A percentile compares a stretch with the other conserved stretches of the same genome.
phyloP scores from a whole-genome alignment of 768 basidiomycete genomes.

The Neoboletus subvelutipes region DNA sequence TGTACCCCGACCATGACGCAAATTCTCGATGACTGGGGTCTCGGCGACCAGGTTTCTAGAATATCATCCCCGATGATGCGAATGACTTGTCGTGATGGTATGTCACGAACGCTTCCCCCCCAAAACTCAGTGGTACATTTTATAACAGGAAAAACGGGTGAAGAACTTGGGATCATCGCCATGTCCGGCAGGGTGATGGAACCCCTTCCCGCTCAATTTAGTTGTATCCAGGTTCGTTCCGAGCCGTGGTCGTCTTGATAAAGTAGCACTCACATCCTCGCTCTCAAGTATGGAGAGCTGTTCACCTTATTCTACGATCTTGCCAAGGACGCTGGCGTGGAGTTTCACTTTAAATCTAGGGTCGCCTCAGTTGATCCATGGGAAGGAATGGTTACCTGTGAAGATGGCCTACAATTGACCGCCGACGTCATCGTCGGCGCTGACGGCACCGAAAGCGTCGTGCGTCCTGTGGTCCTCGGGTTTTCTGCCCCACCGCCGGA shows the following conservation, averaged over 20 bases:
- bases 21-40: conserved; percentile 53
- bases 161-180: conserved; percentile 43
- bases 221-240: conserved; percentile 44
- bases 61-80: conserved; percentile 22
- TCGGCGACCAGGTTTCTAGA: conserved; percentile 41
- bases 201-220: conserved; percentile 46
- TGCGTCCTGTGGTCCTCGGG: conserved; percentile 35
- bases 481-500: conserved; percentile 5
- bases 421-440: conserved; percentile 61
- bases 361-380: conserved; percentile 38
- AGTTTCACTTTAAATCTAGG: conserved; percentile 41
- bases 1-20: conserved; percentile 60
- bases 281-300: conserved; percentile 50
- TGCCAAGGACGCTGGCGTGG: conserved; percentile 46
- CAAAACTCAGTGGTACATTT: background rate
- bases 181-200: conserved; percentile 45
- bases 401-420: conserved; percentile 40
- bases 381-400: conserved; percentile 30
- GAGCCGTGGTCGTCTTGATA: background rate
- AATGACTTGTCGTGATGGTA: conserved; percentile 22
- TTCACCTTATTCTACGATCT: conserved; percentile 47
- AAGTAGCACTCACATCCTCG: background rate
- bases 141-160: conserved; percentile 39
- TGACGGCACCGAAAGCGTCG: conserved; percentile 53
- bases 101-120: background rate